phyloP scores from a whole-genome alignment of 2,329 filamentous ascomycete species.

The Cercospora nicotianae region DNA sequence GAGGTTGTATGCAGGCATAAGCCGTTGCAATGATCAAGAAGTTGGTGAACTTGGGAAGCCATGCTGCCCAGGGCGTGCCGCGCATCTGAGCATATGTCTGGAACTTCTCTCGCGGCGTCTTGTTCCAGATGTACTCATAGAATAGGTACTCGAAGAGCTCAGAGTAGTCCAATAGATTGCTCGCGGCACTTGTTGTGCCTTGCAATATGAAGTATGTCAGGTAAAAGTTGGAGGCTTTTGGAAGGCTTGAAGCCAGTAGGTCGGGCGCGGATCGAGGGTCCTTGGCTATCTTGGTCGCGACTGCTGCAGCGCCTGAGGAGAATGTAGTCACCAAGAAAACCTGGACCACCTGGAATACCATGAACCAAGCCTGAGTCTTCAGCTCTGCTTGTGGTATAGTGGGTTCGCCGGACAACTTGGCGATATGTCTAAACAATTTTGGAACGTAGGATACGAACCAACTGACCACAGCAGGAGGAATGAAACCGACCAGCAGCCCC shows the following conservation, averaged over 20 bases:
- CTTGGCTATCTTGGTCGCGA: conserved; percentile 36
- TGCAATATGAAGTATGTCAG: conserved; percentile 45
- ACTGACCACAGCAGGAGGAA: conserved; percentile 37
- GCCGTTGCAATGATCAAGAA: conserved; percentile 47
- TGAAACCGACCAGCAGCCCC: conserved; percentile 36
- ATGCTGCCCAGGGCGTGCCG: conserved; percentile 47
- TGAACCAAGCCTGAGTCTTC: conserved; percentile 43
- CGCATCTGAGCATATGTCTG: conserved; percentile 46
- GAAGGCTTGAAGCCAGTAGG: conserved; percentile 40
- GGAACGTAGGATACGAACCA: conserved; percentile 39
- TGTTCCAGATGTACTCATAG: conserved; percentile 39
- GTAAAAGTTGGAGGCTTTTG: conserved; percentile 45
- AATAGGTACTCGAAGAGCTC: conserved; percentile 39
- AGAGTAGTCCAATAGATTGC: conserved; percentile 37
- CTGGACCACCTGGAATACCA: conserved; percentile 45
- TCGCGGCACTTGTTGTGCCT: conserved; percentile 36
- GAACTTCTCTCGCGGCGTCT: conserved; percentile 51
- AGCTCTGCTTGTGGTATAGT: conserved; percentile 49
- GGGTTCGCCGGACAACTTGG: conserved; percentile 39
- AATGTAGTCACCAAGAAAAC: conserved; percentile 46
- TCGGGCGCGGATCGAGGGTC: conserved; percentile 37
- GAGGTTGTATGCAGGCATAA: conserved; percentile 52
- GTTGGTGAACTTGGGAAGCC: conserved; percentile 51
- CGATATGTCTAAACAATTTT: conserved; percentile 39
- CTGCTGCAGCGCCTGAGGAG: conserved; percentile 40